Evolutionary conservation across 129 eudicot genomes (phyloP), one percentile per base, ranked within the genome.

Genomic region (Artemisia annua): DNA sequence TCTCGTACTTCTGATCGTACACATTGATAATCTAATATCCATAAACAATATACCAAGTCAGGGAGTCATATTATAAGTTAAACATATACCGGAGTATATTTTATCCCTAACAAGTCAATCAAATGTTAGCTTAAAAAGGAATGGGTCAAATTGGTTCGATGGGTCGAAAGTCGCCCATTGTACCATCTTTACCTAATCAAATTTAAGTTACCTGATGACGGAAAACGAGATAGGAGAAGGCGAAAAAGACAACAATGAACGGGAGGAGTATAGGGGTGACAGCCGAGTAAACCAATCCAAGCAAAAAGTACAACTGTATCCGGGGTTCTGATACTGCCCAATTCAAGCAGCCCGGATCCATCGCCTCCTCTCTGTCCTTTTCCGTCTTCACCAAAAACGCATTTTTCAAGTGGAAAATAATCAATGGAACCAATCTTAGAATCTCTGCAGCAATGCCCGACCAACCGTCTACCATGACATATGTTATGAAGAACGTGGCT

Each of bases 381-480:
- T 91, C 96, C 1, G 97, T 91, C 75, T 91, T 91, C 43, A 91
- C 97, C 72, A 91, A 64, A 78, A 91, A 86, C 0, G 96, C 39
- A 55, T 91, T 91, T 83, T 91, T 91, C 19, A 88, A 66, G 78
- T 91, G 97, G 71, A 76, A 91, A 48, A 85, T 15, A 22, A 88
- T 48, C 71, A 91, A 57, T 0, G 97, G 97, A 69, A 87, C 86
- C 84, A 88, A 54, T 81, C 97, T 81, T 18, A 91, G 65, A 53
- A 91, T 83, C 81, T 91, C 97, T 55, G 93, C 96, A 50, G 97
- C 97, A 68, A 91, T 76, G 20, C 91, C 97, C 28, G 97, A 85
- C 97, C 97, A 91, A 69, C 97, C 97, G 66, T 91, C 97, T 59
- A 86, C 97, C 97, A 88, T 91, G 35, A 91, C 73, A 39, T 88